phyloP scores from a whole-genome alignment of 2,329 filamentous ascomycete genomes.

The Aspergillus sp. region DNA sequence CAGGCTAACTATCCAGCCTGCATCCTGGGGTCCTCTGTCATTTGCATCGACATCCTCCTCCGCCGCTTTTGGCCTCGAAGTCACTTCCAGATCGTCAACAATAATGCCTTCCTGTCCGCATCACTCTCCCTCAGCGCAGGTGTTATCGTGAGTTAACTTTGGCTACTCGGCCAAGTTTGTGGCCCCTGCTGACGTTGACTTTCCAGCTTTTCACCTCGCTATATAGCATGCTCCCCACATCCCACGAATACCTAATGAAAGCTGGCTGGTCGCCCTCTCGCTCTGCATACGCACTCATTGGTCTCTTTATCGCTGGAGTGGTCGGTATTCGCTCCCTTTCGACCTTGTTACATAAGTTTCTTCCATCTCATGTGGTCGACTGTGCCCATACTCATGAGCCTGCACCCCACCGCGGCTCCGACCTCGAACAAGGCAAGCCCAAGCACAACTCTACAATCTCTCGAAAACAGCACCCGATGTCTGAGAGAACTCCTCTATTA shows the following conservation, averaged over 20 bases:
- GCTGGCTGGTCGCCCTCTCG: constrained; percentile 65
- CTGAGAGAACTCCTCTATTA: constrained; percentile 35
- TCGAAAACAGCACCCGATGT: constrained; percentile 8
- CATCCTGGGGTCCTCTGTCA: constrained; percentile 75
- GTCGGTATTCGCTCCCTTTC: constrained; percentile 49
- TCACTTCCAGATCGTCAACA: constrained; percentile 85
- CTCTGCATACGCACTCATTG: constrained; percentile 56
- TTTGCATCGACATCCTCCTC: constrained; percentile 80
- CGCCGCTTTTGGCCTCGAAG: constrained; percentile 70
- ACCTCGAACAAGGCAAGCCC: constrained; percentile 32
- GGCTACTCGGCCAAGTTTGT: neutral
- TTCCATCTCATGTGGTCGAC: constrained; percentile 52
- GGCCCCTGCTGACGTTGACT: neutral
- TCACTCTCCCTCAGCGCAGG: constrained; percentile 93
- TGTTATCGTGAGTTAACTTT: constrained; percentile 71
- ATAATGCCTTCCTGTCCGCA: constrained; percentile 80
- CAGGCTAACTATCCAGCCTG: constrained; percentile 41
- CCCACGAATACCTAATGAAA: constrained; percentile 72
- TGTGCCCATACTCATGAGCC: constrained; percentile 48
- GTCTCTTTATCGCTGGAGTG: constrained; percentile 50
- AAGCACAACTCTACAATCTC: constrained; percentile 23
- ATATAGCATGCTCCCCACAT: constrained; percentile 88
- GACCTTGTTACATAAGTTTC: constrained; percentile 45
- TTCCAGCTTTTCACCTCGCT: constrained; percentile 82
- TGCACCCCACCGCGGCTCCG: constrained; percentile 30